Base-by-base conservation (phyloP, 768 basidiomycete genomes). In the Leccinum aurantiacum region DNA sequence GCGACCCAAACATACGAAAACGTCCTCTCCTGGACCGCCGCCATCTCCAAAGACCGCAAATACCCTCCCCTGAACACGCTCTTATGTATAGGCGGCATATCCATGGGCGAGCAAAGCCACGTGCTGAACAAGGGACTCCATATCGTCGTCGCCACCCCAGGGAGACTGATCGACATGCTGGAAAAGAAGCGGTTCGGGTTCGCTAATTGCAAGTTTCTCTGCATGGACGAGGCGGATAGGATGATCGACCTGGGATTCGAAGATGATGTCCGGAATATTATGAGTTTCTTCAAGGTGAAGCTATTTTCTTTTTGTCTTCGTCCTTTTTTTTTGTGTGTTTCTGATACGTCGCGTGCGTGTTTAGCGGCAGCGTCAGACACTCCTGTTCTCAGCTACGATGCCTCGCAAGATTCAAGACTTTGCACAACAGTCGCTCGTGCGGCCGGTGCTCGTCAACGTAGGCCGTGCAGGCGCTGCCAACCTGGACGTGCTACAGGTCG, bases 231-330 rank as follows among this genome's bases (percentile, higher is more conserved):
- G 76, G 97, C 97, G 0, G 97, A 99, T 76, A 81, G 97, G 60
- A 99, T 99, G 97, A 95, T 99, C 61, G 97, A 99, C 71, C 80
- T 98, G 71, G 97, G 97, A 0, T 99, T 99, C 69, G 97, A 99
- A 75, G 97, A 99, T 61, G 97, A 99, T 67, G 95, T 99, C 31
- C 83, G 97, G 59, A 97, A 95, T 68, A 97, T 99, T 69, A 98
- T 99, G 94, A 96, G 93, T 70, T 98, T 93, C 75, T 98, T 99
- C 82, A 95, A 91, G 80, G 95, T 93, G 61, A 38, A 83, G 68
- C 24, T 8, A 17, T 15, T 10, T 10, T 13, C 31, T 3, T 29
- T 4, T 27, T 14, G 17, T 17, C 10, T 7, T 29, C 4, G 25
- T 24, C 7, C 0, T 15, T 62, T 46, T 46, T 57, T n/a, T n/a